Conservation (phyloP, 176 grass and related monocot species). For the Luzula sylvatica region DNA sequence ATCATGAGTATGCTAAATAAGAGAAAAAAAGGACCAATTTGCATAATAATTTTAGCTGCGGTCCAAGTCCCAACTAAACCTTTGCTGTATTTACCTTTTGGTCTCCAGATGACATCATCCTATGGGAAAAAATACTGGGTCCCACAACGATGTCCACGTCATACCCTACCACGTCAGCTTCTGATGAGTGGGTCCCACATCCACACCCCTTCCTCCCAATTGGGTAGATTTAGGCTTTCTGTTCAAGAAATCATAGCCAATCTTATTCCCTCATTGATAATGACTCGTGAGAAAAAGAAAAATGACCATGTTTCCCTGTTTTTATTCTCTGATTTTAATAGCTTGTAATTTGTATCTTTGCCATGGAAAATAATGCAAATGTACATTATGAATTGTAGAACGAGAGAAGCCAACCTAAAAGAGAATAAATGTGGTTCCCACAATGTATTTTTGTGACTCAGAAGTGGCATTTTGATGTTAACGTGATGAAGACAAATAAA, state of each 20-base stretch:
- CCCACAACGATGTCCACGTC: not conserved
- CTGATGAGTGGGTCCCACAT: not conserved
- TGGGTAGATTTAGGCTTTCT: not conserved
- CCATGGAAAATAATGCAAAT: not conserved
- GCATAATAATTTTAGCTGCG: too few relatives aligned
- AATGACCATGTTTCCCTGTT: not conserved
- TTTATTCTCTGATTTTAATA: too few relatives aligned
- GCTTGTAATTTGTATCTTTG: not conserved
- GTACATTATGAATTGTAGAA: not conserved
- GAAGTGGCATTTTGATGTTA: not conserved
- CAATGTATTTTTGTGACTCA: not conserved
- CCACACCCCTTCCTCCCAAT: not conserved
- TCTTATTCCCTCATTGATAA: not conserved
- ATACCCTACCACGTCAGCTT: not conserved
- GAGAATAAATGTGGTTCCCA: not conserved
- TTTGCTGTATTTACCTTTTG: not conserved
- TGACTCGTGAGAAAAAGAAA: not conserved
- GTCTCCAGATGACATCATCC: slow-evolving; percentile 1
- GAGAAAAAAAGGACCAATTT: too few relatives aligned
- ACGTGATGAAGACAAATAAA: not conserved
- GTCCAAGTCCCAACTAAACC: too few relatives aligned
- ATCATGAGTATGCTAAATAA: too few relatives aligned
- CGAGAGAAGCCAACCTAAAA: not conserved
- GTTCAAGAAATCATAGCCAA: slow-evolving; percentile 6
- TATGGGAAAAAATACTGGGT: not conserved